Conservation (phyloP, 164 flowering plant genomes). For the Nelumbo lutea region DNA sequence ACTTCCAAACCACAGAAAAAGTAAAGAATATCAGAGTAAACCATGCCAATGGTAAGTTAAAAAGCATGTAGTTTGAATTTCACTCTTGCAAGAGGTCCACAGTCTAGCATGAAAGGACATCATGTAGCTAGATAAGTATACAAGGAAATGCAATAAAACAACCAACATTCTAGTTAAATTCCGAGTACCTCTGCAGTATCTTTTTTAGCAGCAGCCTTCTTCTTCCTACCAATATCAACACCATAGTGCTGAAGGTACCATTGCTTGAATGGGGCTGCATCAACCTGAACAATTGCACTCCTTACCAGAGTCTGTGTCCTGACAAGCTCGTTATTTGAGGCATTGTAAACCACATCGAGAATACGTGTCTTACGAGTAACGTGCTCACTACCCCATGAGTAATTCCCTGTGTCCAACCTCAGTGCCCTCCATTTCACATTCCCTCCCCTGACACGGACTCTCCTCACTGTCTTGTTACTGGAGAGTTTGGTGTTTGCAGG, state of each 20-base stretch:
- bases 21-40: not conserved
- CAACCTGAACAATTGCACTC: conserved; percentile 30
- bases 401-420: conserved; percentile 28
- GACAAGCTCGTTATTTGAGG: conserved; percentile 34
- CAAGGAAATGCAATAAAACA: not conserved
- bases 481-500: conserved; percentile 32
- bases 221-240: conserved; percentile 27
- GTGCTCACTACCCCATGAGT: conserved; percentile 32
- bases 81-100: not conserved
- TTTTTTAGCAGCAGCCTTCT: conserved; percentile 22
- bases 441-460: conserved; percentile 29
- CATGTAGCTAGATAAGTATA: not conserved
- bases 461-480: conserved; percentile 32
- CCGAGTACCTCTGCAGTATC: conserved; percentile 21
- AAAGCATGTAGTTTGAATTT: too few species aligned
- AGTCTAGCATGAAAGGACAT: not conserved
- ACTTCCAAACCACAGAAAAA: not conserved
- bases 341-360: conserved; percentile 32
- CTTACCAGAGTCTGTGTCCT: conserved; percentile 30
- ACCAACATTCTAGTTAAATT: not conserved
- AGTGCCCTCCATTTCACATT: conserved; percentile 32
- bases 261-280: conserved; percentile 31
- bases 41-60: too few species aligned
- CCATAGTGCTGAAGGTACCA: conserved; percentile 33
- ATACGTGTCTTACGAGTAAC: conserved; percentile 27